phyloP scores from a whole-genome alignment of 2,329 filamentous ascomycete species.

The Aureobasidium sp. region DNA sequence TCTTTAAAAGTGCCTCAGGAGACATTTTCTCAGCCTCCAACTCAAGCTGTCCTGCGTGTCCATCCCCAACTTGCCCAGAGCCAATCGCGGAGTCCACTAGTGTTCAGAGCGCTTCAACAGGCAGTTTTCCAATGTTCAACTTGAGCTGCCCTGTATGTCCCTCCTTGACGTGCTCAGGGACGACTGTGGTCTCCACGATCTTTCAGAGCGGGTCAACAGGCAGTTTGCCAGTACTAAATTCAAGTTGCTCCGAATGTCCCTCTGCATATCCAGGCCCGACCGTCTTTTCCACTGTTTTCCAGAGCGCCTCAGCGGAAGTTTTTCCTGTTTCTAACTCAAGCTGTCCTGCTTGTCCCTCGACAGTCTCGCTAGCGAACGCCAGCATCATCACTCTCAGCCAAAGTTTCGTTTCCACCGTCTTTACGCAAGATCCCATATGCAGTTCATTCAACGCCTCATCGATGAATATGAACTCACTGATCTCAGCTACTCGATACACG shows the following conservation, averaged over 20 bases:
- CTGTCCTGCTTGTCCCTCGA: background rate
- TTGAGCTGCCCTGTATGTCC: too few species aligned
- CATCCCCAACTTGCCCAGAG: too few species aligned
- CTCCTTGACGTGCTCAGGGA: too few species aligned
- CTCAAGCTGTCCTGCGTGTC: background rate
- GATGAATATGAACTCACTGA: background rate
- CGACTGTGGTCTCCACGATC: too few species aligned
- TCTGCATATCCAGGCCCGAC: background rate
- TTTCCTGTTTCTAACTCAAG: background rate
- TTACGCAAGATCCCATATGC: background rate
- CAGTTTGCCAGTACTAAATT: too few species aligned
- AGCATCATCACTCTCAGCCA: constrained; percentile 4
- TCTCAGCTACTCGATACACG: background rate
- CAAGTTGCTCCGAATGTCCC: background rate
- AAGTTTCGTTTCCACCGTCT: background rate
- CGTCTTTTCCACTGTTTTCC: background rate
- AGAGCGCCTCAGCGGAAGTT: background rate
- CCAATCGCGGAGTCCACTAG: too few species aligned
- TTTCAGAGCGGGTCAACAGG: too few species aligned
- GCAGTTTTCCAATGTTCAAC: too few species aligned
- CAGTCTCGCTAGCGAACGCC: background rate
- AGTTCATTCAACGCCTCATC: background rate
- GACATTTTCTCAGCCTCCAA: background rate
- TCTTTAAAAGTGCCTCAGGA: background rate
- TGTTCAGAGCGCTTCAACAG: too few species aligned